Evolutionary conservation across 2,329 filamentous ascomycete genomes (phyloP).

Genomic region (Magnaporthiopsis incrustans): DNA sequence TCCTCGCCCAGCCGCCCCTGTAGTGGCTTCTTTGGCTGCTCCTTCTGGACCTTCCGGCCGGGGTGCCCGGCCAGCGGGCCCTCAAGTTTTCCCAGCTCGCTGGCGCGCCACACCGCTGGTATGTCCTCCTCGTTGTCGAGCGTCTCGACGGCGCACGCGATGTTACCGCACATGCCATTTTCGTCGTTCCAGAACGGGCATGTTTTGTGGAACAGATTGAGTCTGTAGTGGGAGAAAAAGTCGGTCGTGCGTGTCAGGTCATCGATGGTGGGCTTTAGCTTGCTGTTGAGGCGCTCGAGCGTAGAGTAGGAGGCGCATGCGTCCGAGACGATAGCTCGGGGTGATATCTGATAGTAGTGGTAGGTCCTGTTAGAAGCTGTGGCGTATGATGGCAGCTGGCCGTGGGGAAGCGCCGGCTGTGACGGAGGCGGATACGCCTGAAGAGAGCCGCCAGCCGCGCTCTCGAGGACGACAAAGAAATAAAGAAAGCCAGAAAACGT

Average conservation of each 20-base stretch:
- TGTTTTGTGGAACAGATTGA: conserved; percentile 89
- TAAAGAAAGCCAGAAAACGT: conserved; percentile 10
- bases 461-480: conserved; percentile 10
- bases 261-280: conserved; percentile 67
- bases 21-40: conserved; percentile 65
- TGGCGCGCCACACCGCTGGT: conserved; percentile 81
- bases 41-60: conserved; percentile 61
- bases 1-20: conserved; percentile 75
- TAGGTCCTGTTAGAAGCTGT: conserved; percentile 29
- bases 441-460: conserved; percentile 6
- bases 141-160: conserved; percentile 91
- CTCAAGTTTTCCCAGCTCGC: conserved; percentile 85
- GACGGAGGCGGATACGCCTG: conserved; percentile 15
- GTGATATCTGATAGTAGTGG: conserved; percentile 60
- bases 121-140: conserved; percentile 94
- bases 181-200: conserved; percentile 97
- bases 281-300: conserved; percentile 74
- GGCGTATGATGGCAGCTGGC: not conserved
- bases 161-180: conserved; percentile 91
- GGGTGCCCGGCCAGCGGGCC: conserved; percentile 89
- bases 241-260: conserved; percentile 82
- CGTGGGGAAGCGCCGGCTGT: conserved; percentile 15
- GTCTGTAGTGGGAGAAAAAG: conserved; percentile 95
- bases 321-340: conserved; percentile 82
- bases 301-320: conserved; percentile 90